Percentiles rank a stretch among this genome's conserved stretches.
These are phyloP conservation scores for Rubus idaeus DNA, from an alignment of 306 rosid genomes.

Conservation along the genomic window DNA sequence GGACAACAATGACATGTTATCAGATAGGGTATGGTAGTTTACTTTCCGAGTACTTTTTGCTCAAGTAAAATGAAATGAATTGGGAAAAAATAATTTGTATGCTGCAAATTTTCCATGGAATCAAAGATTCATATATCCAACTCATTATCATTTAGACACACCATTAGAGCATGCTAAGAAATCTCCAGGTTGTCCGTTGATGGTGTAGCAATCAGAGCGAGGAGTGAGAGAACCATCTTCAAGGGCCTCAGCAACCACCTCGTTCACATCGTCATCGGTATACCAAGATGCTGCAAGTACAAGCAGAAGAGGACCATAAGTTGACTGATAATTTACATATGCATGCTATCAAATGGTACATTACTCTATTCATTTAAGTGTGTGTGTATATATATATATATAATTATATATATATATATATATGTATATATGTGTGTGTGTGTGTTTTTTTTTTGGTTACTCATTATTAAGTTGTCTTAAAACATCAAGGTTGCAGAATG, in stretches of 20 bases:
- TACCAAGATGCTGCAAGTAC: constrained; percentile 3
- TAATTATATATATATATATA: too few species aligned
- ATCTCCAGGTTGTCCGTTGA: constrained; percentile 14
- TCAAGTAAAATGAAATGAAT: too few species aligned
- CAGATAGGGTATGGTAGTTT: not conserved
- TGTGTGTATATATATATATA: too few species aligned
- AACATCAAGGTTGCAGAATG: not conserved
- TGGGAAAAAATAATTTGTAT: too few species aligned
- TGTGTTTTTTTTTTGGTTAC: not conserved
- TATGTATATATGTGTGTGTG: not conserved
- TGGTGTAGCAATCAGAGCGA: not conserved
- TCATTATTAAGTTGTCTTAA: too few species aligned
- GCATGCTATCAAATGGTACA: not conserved
- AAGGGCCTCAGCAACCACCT: not conserved
- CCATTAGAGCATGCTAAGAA: not conserved
- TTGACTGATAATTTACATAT: not conserved
- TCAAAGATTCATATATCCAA: not conserved
- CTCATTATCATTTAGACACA: not conserved
- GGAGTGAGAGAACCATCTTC: not conserved
- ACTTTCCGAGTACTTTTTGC: too few species aligned
- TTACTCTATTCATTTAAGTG: not conserved
- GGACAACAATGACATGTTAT: not conserved
- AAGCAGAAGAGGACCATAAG: not conserved
- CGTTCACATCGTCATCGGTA: not conserved
- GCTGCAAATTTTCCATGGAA: too few species aligned